A percentile compares a stretch with the other conserved stretches of the same genome.
Conservation (phyloP, 1,284 basidiomycete genomes). For the Ganoderma meredithae region DNA sequence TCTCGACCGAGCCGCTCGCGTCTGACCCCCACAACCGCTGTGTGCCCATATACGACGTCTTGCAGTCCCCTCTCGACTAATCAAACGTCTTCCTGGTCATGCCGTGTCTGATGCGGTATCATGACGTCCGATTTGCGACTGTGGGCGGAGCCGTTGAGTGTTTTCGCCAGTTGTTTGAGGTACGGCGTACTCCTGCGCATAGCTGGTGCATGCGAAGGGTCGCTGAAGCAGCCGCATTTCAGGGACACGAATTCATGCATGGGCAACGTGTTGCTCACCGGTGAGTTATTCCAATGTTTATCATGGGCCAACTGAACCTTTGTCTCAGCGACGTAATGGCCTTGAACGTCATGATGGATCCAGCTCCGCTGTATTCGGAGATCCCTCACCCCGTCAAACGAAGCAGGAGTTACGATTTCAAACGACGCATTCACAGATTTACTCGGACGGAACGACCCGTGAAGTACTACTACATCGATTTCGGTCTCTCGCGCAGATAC, state of each 20-base stretch:
- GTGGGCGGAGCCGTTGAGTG: constrained; percentile 41
- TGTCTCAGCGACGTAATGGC: constrained; percentile 46
- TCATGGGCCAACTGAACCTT: background rate
- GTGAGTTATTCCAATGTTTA: constrained; percentile 15
- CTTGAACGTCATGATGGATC: constrained; percentile 48
- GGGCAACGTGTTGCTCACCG: constrained; percentile 35
- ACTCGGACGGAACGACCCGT: constrained; percentile 39
- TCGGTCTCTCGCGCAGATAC: constrained; percentile 43
- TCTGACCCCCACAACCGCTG: constrained; percentile 39
- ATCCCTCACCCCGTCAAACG: constrained; percentile 36
- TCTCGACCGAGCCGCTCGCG: constrained; percentile 17
- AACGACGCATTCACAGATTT: constrained; percentile 33
- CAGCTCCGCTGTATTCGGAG: constrained; percentile 36
- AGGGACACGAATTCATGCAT: constrained; percentile 39
- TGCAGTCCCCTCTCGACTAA: constrained; percentile 30
- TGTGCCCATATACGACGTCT: constrained; percentile 37
- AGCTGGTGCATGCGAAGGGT: background rate
- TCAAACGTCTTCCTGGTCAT: constrained; percentile 37
- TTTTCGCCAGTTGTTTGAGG: constrained; percentile 41
- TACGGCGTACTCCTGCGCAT: constrained; percentile 17
- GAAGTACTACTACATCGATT: constrained; percentile 45
- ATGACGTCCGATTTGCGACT: constrained; percentile 34
- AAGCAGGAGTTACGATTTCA: constrained; percentile 28
- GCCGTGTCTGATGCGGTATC: constrained; percentile 34
- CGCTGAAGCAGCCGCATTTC: background rate